Evolutionary conservation across 345 rosid species (phyloP), one percentile per base, ranked within the genome.

Genomic region (Hevea brasiliensis): DNA sequence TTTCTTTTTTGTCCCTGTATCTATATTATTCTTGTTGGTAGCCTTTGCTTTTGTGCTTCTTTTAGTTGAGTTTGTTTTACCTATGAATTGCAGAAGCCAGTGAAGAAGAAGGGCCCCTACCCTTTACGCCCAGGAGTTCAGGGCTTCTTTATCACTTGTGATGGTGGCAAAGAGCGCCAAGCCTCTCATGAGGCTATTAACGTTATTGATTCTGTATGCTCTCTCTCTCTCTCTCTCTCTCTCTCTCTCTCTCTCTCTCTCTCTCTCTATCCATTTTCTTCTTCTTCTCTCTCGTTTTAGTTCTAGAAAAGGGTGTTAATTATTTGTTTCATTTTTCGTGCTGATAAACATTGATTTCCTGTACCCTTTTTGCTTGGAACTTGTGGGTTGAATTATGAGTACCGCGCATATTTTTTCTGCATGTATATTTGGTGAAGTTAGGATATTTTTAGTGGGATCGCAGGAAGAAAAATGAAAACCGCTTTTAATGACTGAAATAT

Each of bases 61-160:
- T 56, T 12, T 47, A 11, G 17, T 20, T 42, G 29, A 32, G 37
- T 27, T 29, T 55, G 63, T 20, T 20, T 9, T 70, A 14, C 55
- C 2, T 21, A 8, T 45, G 55, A 70, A 3, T 32, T 77, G 77
- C 85, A 93, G 97, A 92, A 76, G 74, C 84, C 97, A 26, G 97
- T 84, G 76, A 92, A 83, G 87, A 92, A 89, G 92, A 92, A 87
- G 83, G 97, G 95, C 0, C 68, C 93, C 7, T 94, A 92, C 77
- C 98, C 97, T 27, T 71, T 92, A 47, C 89, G 77, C 71, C 92
- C 97, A 3, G 98, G 98, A 9, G 88, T 94, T 1, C 88, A 87
- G 79, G 98, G 97, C 47, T 94, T 94, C 84, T 89, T 94, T 78
- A 89, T 94, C 73, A 89, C 97, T 26, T 94, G 98, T 61, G 98